Evolutionary conservation across 2,329 filamentous ascomycete genomes (phyloP), one percentile per base, ranked within the genome.

Genomic region (Apiospora arundinis): DNA sequence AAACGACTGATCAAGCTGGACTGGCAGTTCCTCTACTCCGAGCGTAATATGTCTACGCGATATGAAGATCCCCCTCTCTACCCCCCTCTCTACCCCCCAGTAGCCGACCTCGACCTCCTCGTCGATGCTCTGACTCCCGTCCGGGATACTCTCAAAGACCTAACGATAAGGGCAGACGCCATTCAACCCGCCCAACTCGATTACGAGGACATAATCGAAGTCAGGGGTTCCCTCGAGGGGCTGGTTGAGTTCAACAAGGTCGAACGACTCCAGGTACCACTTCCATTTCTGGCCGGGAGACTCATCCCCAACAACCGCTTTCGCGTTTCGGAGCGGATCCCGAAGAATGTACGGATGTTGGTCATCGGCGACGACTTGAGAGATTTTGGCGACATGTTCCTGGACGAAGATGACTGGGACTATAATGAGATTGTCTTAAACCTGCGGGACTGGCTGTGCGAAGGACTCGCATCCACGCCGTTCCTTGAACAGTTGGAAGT

Each of bases 51-150:
- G 3, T 1, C 66, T 44, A 44, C 16, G n/a, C 23, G n/a, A n/a
- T n/a, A n/a, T n/a, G n/a, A n/a, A n/a, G n/a, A n/a, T n/a, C 2
- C 16, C 16, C 42, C 1, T 21, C 66, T 67, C 4, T 23, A 67
- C 7, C 2, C 16, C 16, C 42, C 1, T 21, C 66, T 67, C 4
- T 23, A 67, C 7, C 66, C 66, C 14, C 16, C 42, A 7, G 1
- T 67, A 32, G 66, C 42, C 42, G 66, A 67, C 66, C 66, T 67
- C 44, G 66, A 67, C 16, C 7, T 25, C 66, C 9, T 67, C 16
- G 42, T 67, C 42, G 66, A 67, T 46, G 66, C 66, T 21, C 42
- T 67, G 8, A 67, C 42, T 23, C 23, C 66, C 8, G 23, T 67
- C 16, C 42, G 25, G 16, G 42, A 28, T 21, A 67, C 66, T 16